These are phyloP conservation scores for Aurantiochytrium sp. DNA, from an alignment of 108 stramenopile species.

Conservation along the genomic window DNA sequence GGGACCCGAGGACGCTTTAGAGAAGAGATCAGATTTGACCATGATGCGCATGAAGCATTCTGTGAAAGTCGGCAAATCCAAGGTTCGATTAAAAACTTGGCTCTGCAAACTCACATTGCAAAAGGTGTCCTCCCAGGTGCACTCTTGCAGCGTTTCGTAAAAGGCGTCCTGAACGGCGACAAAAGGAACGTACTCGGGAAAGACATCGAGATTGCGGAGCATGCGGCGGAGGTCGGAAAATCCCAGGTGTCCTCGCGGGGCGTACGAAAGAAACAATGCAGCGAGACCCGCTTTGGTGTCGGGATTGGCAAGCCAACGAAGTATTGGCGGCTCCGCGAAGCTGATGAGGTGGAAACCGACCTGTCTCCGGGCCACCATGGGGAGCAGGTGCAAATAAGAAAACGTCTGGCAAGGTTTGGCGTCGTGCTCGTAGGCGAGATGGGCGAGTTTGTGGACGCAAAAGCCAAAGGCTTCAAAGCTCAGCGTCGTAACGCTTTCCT, in stretches of 20 bases:
- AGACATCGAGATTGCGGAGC: not conserved
- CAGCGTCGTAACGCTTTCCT: not conserved
- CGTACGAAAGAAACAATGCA: not conserved
- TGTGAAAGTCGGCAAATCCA: not conserved
- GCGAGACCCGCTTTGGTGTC: not conserved
- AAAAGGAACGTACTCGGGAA: not conserved
- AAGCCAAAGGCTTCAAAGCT: not conserved
- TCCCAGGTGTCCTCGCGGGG: not conserved
- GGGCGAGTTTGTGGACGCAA: not conserved
- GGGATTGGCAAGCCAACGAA: not conserved
- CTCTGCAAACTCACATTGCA: not conserved
- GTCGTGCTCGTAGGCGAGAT: not conserved
- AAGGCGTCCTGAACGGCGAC: constrained; percentile 2
- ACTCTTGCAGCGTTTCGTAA: not conserved
- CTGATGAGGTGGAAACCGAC: not conserved
- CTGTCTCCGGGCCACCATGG: not conserved
- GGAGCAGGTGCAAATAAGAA: not conserved
- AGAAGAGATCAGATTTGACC: not conserved
- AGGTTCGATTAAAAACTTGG: not conserved
- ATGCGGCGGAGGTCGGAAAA: not conserved
- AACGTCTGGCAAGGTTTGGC: not conserved
- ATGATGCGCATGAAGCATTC: not conserved
- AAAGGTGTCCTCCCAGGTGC: not conserved
- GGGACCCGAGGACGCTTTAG: not conserved
- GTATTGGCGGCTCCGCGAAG: not conserved